Evolutionary conservation across 1,139 yeast genomes (phyloP), one percentile per base, ranked within the genome.

Genomic region (Diutina ranongensis): DNA sequence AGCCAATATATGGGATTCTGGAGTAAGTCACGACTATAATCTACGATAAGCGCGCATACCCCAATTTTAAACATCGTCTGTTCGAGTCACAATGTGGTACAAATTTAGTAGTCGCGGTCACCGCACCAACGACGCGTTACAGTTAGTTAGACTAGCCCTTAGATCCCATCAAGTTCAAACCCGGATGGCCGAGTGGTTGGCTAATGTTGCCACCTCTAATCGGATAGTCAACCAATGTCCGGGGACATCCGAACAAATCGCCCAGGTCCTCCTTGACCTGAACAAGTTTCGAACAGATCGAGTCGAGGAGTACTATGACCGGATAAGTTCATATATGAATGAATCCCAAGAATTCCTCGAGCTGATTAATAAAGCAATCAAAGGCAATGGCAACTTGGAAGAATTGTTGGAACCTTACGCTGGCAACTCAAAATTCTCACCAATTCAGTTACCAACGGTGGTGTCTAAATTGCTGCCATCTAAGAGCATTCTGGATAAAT

Each of bases 141-240:
- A n/a, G n/a, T n/a, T n/a, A n/a, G n/a, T n/a, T n/a, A n/a, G n/a
- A n/a, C n/a, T n/a, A n/a, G n/a, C n/a, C n/a, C n/a, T n/a, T n/a
- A n/a, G n/a, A n/a, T n/a, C n/a, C n/a, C n/a, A n/a, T n/a, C n/a
- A n/a, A n/a, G n/a, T n/a, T n/a, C n/a, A n/a, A n/a, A n/a, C n/a
- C n/a, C 13, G 15, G 12, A 35, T 35, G 40, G 40, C 40, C 28
- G 40, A 35, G 13, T 35, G 40, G 40, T 35, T 35, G 40, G 18
- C 40, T 8, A n/a, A 35, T 4, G 20, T 35, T 20, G 40, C 40
- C 28, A 13, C 22, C 10, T 35, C 27, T 13, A 35, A 22, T 28
- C 40, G 21, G 15, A 18, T 15, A 13, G n/a, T 22, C 16, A 20
- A 10, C 22, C 40, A 16, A 12, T 27, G n/a, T 7, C 40, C 40